phyloP scores from a whole-genome alignment of 2,329 filamentous ascomycete genomes.

The Didymella lethalis region DNA sequence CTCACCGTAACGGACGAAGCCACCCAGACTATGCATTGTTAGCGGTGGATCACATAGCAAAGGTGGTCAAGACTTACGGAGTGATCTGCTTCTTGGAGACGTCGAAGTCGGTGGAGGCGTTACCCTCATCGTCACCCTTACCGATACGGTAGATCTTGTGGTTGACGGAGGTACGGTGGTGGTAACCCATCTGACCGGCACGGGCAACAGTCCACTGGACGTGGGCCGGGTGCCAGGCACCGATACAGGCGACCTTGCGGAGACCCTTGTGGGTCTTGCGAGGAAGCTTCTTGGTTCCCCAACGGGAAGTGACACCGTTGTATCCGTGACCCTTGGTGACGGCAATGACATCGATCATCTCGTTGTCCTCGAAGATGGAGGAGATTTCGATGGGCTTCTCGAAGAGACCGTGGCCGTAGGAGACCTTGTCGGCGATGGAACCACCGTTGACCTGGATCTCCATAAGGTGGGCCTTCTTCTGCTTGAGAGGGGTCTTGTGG shows the following conservation, averaged over 20 bases:
- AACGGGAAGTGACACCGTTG: constrained; percentile 95
- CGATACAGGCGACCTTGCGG: constrained; percentile 99
- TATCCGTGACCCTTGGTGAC: constrained; percentile 99
- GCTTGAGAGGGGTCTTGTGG: constrained; percentile 98
- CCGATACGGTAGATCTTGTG: constrained; percentile 99
- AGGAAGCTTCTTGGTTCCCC: constrained; percentile 99
- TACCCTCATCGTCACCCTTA: constrained; percentile 88
- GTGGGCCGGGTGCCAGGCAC: constrained; percentile 99
- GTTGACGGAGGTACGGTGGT: constrained; percentile 99
- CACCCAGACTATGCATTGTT: constrained; percentile 78
- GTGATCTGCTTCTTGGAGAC: constrained; percentile 99
- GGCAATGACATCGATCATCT: constrained; percentile 99
- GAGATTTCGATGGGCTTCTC: constrained; percentile 97
- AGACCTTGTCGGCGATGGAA: constrained; percentile 93
- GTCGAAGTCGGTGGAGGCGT: constrained; percentile 93
- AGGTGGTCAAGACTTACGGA: constrained; percentile 74
- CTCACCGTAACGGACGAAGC: constrained; percentile 99
- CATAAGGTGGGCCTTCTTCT: constrained; percentile 99
- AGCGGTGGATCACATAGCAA: constrained; percentile 32
- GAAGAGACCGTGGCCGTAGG: constrained; percentile 93
- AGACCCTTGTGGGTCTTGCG: constrained; percentile 99
- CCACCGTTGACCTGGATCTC: constrained; percentile 99
- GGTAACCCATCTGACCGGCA: constrained; percentile 99
- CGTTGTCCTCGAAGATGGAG: constrained; percentile 97
- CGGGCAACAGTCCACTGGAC: constrained; percentile 99